Evolutionary conservation across 2,329 filamentous ascomycete genomes (phyloP), one percentile per base, ranked within the genome.

Genomic region (Elsinoe perseae): DNA sequence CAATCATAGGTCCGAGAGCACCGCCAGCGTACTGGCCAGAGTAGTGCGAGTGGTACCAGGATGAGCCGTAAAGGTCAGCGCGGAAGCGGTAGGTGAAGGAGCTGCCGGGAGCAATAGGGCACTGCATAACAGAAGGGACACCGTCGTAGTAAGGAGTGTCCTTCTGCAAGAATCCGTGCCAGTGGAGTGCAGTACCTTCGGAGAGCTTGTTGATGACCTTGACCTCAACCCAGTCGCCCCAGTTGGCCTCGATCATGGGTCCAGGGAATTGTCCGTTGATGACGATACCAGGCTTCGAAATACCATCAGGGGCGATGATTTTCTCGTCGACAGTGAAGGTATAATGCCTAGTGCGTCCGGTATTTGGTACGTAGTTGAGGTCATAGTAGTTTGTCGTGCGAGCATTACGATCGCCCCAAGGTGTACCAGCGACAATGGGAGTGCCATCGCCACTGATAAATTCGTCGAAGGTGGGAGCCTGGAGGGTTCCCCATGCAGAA

Each of bases 131-230:
- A 20, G 72, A 71, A 44, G 73, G 73, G 36, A 74, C 74, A 38
- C 77, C 77, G 57, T 80, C 77, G 53, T 75, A 70, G 46, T 71
- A 68, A 61, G 82, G 83, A 0, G 77, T 81, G 57, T 74, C 78
- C 58, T 68, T 78, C 60, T 75, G 74, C 27, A 70, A 68, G 2
- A 79, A 60, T 6, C 76, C 77, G 57, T 79, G 77, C 76, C 76
- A 75, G 18, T 81, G 75, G 71, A 78, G 76, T 1, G 77, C 75
- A 0, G 71, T 80, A 1, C 72, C 72, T 58, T 74, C 71, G 25
- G 52, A 20, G 36, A 73, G 62, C 12, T 62, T 57, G 63, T 74
- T 74, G 59, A 64, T 59, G 2, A 70, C 65, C 3, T 59, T 64
- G 27, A 69, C 64, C n/a, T 67, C 61, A 36, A 70, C 65, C 66